Conservation (phyloP, 1,139 yeast species). For the Dujonia santamariae region DNA sequence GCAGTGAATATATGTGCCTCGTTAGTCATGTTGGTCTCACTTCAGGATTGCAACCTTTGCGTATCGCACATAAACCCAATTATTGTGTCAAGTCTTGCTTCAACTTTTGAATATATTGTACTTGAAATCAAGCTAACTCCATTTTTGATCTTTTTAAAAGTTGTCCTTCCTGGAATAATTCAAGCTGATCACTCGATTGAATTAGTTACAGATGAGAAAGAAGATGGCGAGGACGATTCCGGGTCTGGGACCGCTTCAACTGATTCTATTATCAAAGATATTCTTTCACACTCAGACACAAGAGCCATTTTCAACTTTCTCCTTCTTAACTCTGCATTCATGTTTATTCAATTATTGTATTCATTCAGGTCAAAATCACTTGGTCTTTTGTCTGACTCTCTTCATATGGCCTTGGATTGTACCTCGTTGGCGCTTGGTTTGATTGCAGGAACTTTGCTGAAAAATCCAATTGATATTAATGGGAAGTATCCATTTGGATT, state of each 20-base stretch:
- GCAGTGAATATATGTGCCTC: slow-evolving; percentile 24
- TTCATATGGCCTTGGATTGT: slow-evolving; percentile 96
- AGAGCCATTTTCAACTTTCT: slow-evolving; percentile 86
- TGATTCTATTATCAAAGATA: slow-evolving; percentile 27
- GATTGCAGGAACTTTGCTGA: slow-evolving; percentile 69
- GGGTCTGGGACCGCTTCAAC: not conserved
- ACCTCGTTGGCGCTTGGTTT: slow-evolving; percentile 85
- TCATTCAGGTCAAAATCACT: slow-evolving; percentile 90
- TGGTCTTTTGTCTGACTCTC: slow-evolving; percentile 86
- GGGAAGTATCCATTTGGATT: slow-evolving; percentile 84
- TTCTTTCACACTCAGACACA: slow-evolving; percentile 68
- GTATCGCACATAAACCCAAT: slow-evolving; percentile 16
- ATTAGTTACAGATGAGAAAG: not conserved
- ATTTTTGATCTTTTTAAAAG: slow-evolving; percentile 10
- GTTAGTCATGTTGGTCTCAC: slow-evolving; percentile 21
- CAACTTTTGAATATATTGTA: slow-evolving; percentile 21
- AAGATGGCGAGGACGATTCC: not conserved
- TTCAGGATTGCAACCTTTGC: slow-evolving; percentile 22
- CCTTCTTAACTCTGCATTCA: slow-evolving; percentile 80
- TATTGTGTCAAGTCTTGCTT: slow-evolving; percentile 17
- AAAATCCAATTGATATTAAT: slow-evolving; percentile 48
- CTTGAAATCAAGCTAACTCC: slow-evolving; percentile 12
- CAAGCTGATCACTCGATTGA: slow-evolving; percentile 14
- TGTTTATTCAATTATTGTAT: slow-evolving; percentile 89
- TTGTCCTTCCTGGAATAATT: slow-evolving; percentile 17